These are phyloP conservation scores for Cynara cardunculus DNA, from an alignment of 129 eudicot species.

Conservation along the genomic window DNA sequence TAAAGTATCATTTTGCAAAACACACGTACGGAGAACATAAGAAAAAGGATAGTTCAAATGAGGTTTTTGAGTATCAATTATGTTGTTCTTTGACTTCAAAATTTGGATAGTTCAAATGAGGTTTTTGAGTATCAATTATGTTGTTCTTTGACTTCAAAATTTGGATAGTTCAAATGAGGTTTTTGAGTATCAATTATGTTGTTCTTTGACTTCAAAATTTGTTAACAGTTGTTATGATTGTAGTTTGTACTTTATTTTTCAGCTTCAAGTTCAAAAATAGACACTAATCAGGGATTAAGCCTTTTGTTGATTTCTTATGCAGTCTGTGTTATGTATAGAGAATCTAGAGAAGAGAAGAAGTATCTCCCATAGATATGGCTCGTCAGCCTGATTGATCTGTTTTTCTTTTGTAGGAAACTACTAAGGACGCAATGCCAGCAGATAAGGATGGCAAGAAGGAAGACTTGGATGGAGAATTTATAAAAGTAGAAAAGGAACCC, in stretches of 20 bases:
- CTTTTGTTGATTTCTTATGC: neutral
- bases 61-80: no score
- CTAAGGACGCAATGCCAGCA: constrained; percentile 12
- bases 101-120: no score
- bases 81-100: no score
- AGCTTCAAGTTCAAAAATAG: neutral
- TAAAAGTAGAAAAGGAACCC: constrained; percentile 81
- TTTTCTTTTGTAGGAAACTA: constrained; percentile 28
- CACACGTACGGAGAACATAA: no score
- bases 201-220: no score
- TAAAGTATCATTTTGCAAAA: neutral
- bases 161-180: no score
- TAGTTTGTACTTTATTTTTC: neutral
- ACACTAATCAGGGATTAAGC: neutral
- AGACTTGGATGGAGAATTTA: constrained; percentile 83
- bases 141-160: no score
- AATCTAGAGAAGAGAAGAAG: neutral
- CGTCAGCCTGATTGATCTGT: constrained; percentile 2
- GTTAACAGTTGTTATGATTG: no score
- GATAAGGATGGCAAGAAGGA: constrained; percentile 52
- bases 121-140: no score
- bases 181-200: no score
- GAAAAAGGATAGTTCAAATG: no score
- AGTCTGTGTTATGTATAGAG: neutral
- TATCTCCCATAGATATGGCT: no score